Base-by-base conservation (phyloP, 495 filamentous ascomycete species). In the Aspergillus cristatus region DNA sequence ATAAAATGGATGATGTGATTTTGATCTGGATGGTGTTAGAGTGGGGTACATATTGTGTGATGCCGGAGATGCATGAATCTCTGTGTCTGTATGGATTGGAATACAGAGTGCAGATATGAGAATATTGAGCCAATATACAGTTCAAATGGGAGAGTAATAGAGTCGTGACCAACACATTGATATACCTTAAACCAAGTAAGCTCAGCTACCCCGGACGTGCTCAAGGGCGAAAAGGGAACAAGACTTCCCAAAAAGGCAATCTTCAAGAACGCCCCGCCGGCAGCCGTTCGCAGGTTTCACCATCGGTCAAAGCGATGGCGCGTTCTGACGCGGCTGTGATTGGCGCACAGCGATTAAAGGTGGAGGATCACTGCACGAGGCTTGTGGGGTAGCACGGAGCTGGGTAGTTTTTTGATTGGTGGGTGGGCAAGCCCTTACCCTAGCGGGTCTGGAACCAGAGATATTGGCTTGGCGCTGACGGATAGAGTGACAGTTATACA, bases 1-100 rank as follows among this genome's bases (percentile, higher is more conserved):
- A 49, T 47, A 51, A 58, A 48, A 53, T 54, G 35, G 40, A 60
- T 60, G 61, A 55, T 56, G 59, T 54, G 52, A 63, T 63, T 55
- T 53, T 50, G 56, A 57, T 55, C 54, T 48, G 22, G 46, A 63
- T 62, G 49, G 53, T 55, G 52, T 47, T 46, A 44, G 46, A 40
- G 36, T 40, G 29, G 32, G 14, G 36, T 30, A 11, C 28, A 30
- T n/a, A n/a, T 30, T 25, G 14, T 8, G 18, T 32, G 17, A 18
- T 20, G 12, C 14, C 18, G 28, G 28, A 30, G 28, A 30, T 24
- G 20, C 8, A 24, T 24, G 20, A 24, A 24, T n/a, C n/a, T n/a
- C n/a, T n/a, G n/a, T n/a, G n/a, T n/a, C n/a, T n/a, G n/a, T n/a
- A n/a, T n/a, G n/a, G n/a, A n/a, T n/a, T n/a, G n/a, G n/a, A n/a